Percentiles rank a stretch among this genome's conserved stretches.
These are phyloP conservation scores for Botryobasidium botryosum DNA, from an alignment of 768 basidiomycete species.

Conservation along the genomic window DNA sequence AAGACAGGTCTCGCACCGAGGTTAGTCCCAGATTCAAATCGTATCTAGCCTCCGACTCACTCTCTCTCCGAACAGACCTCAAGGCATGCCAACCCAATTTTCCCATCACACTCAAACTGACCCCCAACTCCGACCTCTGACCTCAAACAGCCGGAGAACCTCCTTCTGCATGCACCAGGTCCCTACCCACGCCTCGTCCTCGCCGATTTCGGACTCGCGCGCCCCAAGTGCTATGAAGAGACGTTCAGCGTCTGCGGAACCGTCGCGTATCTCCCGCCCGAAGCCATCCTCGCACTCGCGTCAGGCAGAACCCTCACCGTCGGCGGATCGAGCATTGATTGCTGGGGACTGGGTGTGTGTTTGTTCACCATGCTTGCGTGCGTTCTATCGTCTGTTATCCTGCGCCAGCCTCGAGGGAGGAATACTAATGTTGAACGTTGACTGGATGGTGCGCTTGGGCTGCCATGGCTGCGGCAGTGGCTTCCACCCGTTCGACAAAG, in stretches of 20 bases:
- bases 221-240: constrained; percentile 60
- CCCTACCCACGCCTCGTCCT: constrained; percentile 72
- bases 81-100: constrained; percentile 1
- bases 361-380: constrained; percentile 74
- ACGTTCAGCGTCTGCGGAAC: constrained; percentile 71
- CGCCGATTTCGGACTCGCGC: constrained; percentile 76
- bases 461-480: constrained; percentile 30
- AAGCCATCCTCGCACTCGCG: too few relatives aligned
- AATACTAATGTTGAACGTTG: background rate
- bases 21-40: background rate
- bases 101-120: too few relatives aligned
- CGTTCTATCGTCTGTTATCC: constrained; percentile 17
- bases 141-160: constrained; percentile 57
- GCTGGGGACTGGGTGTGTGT: constrained; percentile 74
- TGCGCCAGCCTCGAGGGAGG: background rate
- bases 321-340: constrained; percentile 28
- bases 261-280: constrained; percentile 69
- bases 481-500: constrained; percentile 61
- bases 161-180: constrained; percentile 60
- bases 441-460: background rate
- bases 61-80: constrained; percentile 4
- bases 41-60: background rate
- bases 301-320: constrained; percentile 36
- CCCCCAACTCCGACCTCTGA: background rate
- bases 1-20: constrained; percentile 8